Base-by-base conservation (phyloP, 2,329 filamentous ascomycete species). In the Polytolypa hystricis region DNA sequence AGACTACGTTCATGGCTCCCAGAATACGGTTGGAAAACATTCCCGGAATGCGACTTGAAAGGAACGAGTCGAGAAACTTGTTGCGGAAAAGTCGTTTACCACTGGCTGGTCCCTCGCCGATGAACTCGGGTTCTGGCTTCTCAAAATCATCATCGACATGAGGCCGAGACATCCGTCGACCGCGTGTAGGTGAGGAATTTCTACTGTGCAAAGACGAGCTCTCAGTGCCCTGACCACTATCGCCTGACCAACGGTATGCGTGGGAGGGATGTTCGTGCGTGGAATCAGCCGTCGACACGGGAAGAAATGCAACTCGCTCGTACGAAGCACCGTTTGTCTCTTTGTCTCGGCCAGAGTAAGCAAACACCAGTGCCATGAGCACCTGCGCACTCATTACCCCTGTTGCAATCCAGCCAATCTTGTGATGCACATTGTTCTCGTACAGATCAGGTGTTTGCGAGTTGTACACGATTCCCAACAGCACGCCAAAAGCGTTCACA, bases 351-450 rank as follows among this genome's bases (percentile, higher is more conserved):
- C 70, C 68, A 4, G 71, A 68, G 42, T 81, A 73, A 28, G 70
- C 63, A 35, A 77, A 77, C 31, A 84, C 61, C 37, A 85, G 55
- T 33, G 76, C 74, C 54, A 93, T 65, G 26, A 81, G 50, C 11
- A 81, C 70, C 62, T 94, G 89, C 0, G 71, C 76, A 35, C 69
- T 69, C 8, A 82, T 69, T 3, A 87, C 66, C 67, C 75, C 81
- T 3, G 81, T 89, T 19, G 81, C 70, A 28, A 84, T 68, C 89
- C 89, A 96, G 37, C 86, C 86, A 29, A 89, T 71, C 57, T 83
- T 86, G 64, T 86, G 79, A 57, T 95, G 87, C n/a, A 81, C 74
- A 54, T 93, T 93, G 54, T 82, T 79, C 20, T 78, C 77, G 55
- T 94, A 95, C 15, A 95, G 65, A 53, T 94, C 84, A 1, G 86